These are phyloP conservation scores for Cryptococcus sp. DNA, from an alignment of 1,284 basidiomycete species.

Conservation along the genomic window DNA sequence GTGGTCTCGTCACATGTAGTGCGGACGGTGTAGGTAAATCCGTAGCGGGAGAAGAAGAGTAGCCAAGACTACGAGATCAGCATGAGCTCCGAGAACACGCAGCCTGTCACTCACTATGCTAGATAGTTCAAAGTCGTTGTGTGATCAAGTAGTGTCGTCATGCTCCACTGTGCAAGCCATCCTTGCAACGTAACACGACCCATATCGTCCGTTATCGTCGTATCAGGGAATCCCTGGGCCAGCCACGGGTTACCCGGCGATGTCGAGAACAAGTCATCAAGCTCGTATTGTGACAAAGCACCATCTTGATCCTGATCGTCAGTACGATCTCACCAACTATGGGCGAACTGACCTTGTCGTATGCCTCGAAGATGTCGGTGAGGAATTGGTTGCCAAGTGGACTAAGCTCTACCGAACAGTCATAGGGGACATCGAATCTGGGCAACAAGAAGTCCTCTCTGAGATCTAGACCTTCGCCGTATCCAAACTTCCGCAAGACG, in stretches of 20 bases:
- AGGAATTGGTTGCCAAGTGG: conserved; percentile 94
- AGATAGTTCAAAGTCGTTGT: conserved; percentile 89
- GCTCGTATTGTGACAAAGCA: conserved; percentile 76
- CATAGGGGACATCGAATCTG: conserved; percentile 88
- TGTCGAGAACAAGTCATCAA: conserved; percentile 85
- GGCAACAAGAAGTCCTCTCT: conserved; percentile 83
- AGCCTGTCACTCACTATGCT: conserved; percentile 61
- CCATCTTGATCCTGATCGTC: conserved; percentile 80
- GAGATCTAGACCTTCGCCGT: conserved; percentile 86
- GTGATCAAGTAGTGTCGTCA: conserved; percentile 93
- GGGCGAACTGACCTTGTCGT: conserved; percentile 69
- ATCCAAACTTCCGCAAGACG: conserved; percentile 89
- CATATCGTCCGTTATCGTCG: conserved; percentile 80
- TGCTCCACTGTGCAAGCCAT: conserved; percentile 99
- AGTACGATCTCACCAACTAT: background rate
- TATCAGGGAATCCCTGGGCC: conserved; percentile 79
- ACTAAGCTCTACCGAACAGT: conserved; percentile 92
- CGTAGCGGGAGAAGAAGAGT: conserved; percentile 47
- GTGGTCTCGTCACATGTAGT: conserved; percentile 71
- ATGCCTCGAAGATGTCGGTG: conserved; percentile 93
- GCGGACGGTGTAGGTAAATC: conserved; percentile 61
- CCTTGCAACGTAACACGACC: conserved; percentile 92
- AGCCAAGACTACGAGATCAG: conserved; percentile 36
- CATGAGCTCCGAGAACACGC: background rate
- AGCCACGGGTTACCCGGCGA: conserved; percentile 93